Evolutionary conservation across 768 basidiomycete genomes (phyloP).

Genomic region (Suillus subaureus): DNA sequence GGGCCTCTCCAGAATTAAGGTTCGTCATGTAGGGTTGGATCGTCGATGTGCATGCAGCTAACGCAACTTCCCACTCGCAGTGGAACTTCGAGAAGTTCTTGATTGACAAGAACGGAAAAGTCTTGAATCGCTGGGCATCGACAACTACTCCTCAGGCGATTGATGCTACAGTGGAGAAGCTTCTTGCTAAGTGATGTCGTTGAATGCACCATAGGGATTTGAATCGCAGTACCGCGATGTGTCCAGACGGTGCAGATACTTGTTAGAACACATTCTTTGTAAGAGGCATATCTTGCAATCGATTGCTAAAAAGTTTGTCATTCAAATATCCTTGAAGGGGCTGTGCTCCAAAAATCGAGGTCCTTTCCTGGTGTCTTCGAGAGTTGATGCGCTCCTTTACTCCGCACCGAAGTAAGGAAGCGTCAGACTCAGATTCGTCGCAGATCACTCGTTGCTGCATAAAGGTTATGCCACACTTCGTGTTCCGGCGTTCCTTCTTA

Average conservation of each 20-base stretch:
- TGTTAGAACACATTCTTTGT: background rate
- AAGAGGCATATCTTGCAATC: background rate
- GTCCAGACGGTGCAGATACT: background rate
- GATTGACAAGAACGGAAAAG: conserved; percentile 50
- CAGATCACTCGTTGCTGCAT: background rate
- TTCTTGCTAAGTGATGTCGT: conserved; percentile 39
- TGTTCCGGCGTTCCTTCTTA: too few species aligned
- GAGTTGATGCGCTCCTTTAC: background rate
- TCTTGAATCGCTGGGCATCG: conserved; percentile 76
- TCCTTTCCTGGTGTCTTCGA: background rate
- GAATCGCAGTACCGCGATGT: background rate
- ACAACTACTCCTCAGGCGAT: conserved; percentile 71
- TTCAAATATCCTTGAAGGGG: background rate
- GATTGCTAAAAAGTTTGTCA: background rate
- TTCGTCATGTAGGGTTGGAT: conserved; percentile 35
- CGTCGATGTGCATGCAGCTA: conserved; percentile 2
- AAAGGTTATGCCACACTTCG: too few species aligned
- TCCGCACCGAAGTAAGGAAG: background rate
- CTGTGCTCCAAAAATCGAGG: background rate
- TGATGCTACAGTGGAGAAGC: conserved; percentile 63
- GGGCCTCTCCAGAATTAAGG: conserved; percentile 51
- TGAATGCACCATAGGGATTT: background rate
- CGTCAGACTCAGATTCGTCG: background rate
- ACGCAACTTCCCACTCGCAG: conserved; percentile 33
- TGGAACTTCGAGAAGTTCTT: conserved; percentile 96